Conservation (phyloP, 179 eudicot genomes). For the Sideroxylon spinosum region DNA sequence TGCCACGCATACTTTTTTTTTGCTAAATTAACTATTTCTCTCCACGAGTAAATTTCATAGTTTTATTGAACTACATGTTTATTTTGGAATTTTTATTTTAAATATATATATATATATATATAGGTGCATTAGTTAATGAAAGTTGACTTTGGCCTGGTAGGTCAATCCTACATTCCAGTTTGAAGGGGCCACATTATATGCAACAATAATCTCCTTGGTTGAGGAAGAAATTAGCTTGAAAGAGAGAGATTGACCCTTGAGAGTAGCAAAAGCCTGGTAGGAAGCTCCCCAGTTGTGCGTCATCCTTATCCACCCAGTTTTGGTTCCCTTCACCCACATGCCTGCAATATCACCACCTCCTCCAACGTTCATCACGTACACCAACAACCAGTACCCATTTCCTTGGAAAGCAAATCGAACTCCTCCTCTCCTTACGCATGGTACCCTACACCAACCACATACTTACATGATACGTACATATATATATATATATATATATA, state of each 20-base stretch:
- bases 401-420: constrained; percentile 60
- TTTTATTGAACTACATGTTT: too few species aligned
- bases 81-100: too few species aligned
- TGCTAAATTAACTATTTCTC: too few species aligned
- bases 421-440: constrained; percentile 60
- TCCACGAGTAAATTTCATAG: too few species aligned
- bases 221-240: constrained; percentile 60
- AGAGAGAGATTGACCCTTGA: constrained; percentile 61
- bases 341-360: constrained; percentile 61
- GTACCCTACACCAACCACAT: constrained; percentile 38
- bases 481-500: too few species aligned
- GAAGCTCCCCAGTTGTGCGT: constrained; percentile 92
- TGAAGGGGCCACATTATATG: constrained; percentile 51
- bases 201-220: constrained; percentile 46
- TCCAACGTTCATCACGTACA: constrained; percentile 77
- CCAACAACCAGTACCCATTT: constrained; percentile 75
- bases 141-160: constrained; percentile 45
- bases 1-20: too few species aligned
- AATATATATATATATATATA: too few species aligned
- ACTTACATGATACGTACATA: too few species aligned
- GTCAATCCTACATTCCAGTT: constrained; percentile 57
- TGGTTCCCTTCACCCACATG: constrained; percentile 80
- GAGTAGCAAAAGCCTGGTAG: constrained; percentile 69
- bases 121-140: constrained; percentile 24
- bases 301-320: constrained; percentile 71